Base-by-base conservation (phyloP, 2,329 filamentous ascomycete genomes). In the Penicillium sp. region DNA sequence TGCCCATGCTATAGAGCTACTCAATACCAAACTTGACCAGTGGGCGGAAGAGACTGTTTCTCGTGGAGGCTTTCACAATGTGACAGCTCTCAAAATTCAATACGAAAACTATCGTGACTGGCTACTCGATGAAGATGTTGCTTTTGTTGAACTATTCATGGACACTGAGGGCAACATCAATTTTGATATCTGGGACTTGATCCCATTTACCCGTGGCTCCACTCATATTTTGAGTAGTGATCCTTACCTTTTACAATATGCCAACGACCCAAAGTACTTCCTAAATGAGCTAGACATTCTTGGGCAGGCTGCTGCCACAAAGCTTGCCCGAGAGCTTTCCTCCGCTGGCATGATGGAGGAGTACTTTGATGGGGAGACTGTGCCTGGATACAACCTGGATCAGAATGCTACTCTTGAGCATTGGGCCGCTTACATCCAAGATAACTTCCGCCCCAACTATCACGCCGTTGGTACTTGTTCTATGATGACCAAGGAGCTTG, bases 401-500 rank as follows among this genome's bases (percentile, higher is more conserved):
- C 41, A 54, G 13, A 24, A 65, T 13, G 63, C 65, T 9, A 55
- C 34, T 3, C n/a, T 66, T 12, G 52, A 60, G 3, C 15, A 63
- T 3, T 68, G 67, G 65, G 43, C 30, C 0, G 44, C 49, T 2
- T 67, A 68, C 17, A 52, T 68, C 4, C 46, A 53, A 42, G 26
- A 60, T 17, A 60, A 60, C 43, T 69, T 66, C 57, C 60, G 62
- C 20, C 26, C 61, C 23, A 68, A 69, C 51, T 68, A 54, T 3
- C 70, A 75, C 40, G 64, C 58, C 2, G 43, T 64, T 7, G 58
- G 64, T 2, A 71, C 69, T 0, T 69, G 66, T 29, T 65, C 56
- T 40, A 75, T 75, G 71, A 66, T 63, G 55, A 7, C 54, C 2
- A 55, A 42, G 15, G 66, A 68, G 20, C 27, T 66, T 20, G 68